Evolutionary conservation across 345 rosid species (phyloP).

Genomic region (Euphorbia peplus): DNA sequence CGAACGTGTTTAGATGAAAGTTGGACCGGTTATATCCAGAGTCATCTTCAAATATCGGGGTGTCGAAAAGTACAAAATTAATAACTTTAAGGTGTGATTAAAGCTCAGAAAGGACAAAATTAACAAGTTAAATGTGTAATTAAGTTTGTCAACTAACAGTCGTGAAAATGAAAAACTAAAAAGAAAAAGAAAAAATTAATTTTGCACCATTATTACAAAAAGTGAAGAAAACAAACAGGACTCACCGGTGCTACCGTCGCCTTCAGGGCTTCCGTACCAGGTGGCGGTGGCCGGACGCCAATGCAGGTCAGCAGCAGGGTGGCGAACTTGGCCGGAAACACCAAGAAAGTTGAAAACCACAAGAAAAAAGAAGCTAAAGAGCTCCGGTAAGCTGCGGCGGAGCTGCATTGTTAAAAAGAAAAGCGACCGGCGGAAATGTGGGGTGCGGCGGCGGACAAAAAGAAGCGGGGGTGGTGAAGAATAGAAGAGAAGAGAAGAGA

Average conservation of each 20-base stretch:
- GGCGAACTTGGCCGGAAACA: conserved; percentile 29
- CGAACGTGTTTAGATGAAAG: too few relatives aligned
- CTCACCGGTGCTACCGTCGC: conserved; percentile 91
- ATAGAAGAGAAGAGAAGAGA: not conserved
- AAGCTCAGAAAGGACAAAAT: too few relatives aligned
- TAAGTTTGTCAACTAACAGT: too few relatives aligned
- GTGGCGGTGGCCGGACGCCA: conserved; percentile 96
- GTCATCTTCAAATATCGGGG: too few relatives aligned
- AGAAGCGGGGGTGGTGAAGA: conserved; percentile 6
- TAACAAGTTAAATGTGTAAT: too few relatives aligned
- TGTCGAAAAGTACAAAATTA: too few relatives aligned
- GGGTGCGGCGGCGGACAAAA: conserved; percentile 17
- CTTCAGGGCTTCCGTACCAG: conserved; percentile 97
- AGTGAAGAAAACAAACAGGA: not conserved
- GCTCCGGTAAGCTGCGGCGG: not conserved
- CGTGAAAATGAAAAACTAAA: too few relatives aligned
- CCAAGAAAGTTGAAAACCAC: conserved; percentile 17
- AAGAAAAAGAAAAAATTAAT: too few relatives aligned
- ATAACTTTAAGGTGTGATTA: too few relatives aligned
- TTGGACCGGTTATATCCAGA: too few relatives aligned
- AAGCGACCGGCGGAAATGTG: conserved; percentile 4
- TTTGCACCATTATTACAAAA: too few relatives aligned
- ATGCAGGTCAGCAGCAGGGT: conserved; percentile 31
- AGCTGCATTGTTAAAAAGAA: conserved; percentile 18
- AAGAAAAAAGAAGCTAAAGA: not conserved